Evolutionary conservation across 176 grass and related monocot species (phyloP).

Genomic region (Zoysia japonica): DNA sequence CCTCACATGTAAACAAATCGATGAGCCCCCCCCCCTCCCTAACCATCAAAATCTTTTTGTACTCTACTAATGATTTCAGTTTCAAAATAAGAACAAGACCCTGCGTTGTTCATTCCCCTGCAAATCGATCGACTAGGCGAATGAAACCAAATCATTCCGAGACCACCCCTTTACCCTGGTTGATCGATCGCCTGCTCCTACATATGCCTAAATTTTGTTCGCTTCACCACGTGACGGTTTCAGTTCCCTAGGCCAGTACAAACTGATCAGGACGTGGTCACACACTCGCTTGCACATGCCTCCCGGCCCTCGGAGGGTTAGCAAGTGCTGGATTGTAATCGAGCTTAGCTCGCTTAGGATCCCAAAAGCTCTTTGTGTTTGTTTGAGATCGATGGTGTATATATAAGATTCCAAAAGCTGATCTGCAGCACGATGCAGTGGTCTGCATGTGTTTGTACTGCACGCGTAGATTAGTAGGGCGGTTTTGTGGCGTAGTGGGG

Average conservation of each 20-base stretch:
- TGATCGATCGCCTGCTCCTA: not conserved
- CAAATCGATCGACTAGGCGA: not conserved
- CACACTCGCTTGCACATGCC: not conserved
- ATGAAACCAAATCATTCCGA: not conserved
- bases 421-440: not conserved
- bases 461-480: not conserved
- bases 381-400: not conserved
- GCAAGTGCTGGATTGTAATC: not conserved
- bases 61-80: not conserved
- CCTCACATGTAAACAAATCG: not conserved
- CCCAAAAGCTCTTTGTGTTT: not conserved
- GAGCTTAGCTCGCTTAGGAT: not conserved
- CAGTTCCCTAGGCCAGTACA: constrained; percentile 6
- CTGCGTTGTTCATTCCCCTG: not conserved
- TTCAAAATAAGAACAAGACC: not conserved
- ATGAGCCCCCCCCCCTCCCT: not conserved
- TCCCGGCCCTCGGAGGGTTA: not conserved
- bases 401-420: constrained; percentile 11
- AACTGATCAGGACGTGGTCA: not conserved
- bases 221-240: not conserved
- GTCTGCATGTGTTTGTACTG: constrained; percentile 15
- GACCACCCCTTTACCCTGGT: not conserved
- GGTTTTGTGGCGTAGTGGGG: not conserved
- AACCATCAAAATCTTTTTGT: not conserved
- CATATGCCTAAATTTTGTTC: not conserved